These are phyloP conservation scores for Penicillium samsonianum DNA, from an alignment of 495 filamentous ascomycete species.

Conservation along the genomic window DNA sequence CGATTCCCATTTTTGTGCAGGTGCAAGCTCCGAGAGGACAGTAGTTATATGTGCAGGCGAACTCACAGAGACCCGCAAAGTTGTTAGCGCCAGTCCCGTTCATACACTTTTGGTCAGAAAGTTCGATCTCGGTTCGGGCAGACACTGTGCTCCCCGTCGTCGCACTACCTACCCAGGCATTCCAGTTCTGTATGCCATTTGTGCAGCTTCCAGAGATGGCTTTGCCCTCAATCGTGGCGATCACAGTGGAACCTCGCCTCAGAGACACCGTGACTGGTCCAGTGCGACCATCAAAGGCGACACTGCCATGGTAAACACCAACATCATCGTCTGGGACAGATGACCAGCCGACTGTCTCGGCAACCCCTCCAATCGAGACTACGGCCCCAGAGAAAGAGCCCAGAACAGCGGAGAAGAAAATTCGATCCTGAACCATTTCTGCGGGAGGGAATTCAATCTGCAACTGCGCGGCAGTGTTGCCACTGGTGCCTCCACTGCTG, in stretches of 20 bases:
- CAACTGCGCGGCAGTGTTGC: conserved; percentile 1
- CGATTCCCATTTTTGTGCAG: conserved; percentile 1
- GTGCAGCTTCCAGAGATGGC: no score
- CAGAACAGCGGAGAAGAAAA: conserved; percentile 1
- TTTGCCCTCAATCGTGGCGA: no score
- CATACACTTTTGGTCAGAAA: background rate
- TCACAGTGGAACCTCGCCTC: no score
- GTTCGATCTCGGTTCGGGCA: background rate
- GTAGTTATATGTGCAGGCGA: conserved; percentile 5
- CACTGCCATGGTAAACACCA: background rate
- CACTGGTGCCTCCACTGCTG: background rate
- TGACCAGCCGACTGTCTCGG: background rate
- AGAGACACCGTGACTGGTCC: background rate
- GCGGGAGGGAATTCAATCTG: background rate
- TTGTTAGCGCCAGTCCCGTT: conserved; percentile 52
- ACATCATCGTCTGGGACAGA: background rate
- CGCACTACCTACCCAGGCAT: background rate
- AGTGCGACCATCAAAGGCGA: background rate
- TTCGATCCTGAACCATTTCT: background rate
- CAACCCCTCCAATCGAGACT: background rate
- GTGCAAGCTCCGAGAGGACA: conserved; percentile 5
- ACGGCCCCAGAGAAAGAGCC: background rate
- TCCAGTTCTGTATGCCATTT: background rate
- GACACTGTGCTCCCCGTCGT: background rate
- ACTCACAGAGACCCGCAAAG: conserved; percentile 22